Conservation (phyloP, 2,329 filamentous ascomycete genomes). For the Claviceps purpurea region DNA sequence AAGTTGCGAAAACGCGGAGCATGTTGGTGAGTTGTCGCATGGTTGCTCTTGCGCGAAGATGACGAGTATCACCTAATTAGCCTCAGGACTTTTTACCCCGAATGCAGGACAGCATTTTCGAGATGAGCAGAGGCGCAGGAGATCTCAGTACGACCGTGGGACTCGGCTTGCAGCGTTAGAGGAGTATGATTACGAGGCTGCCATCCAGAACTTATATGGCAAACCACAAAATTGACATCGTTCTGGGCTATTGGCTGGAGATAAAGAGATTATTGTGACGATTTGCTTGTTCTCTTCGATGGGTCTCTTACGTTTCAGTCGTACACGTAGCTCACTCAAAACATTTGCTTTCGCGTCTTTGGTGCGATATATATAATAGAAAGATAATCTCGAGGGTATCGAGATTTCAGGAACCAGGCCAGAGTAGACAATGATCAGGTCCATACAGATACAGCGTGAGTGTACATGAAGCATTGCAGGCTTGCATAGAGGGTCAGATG, state of each 20-base stretch:
- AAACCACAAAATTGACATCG: slow-evolving; percentile 1
- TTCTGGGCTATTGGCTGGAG: neutral
- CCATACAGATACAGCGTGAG: neutral
- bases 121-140: slow-evolving; percentile 62
- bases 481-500: neutral
- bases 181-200: slow-evolving; percentile 40
- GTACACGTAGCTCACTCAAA: neutral
- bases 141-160: slow-evolving; percentile 70
- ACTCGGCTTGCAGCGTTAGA: slow-evolving; percentile 58
- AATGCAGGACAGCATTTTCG: slow-evolving; percentile 60
- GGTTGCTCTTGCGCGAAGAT: neutral
- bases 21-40: slow-evolving; percentile 50
- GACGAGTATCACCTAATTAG: neutral
- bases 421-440: neutral
- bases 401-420: neutral
- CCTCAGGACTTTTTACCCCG: slow-evolving; percentile 64
- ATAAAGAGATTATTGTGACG: neutral
- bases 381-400: neutral
- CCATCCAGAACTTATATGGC: slow-evolving; percentile 26
- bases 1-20: slow-evolving; percentile 75
- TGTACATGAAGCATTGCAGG: neutral
- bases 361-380: neutral
- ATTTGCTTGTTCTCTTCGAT: neutral
- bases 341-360: neutral
- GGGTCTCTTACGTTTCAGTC: neutral